Evolutionary conservation across 768 basidiomycete genomes (phyloP), one percentile per base, ranked within the genome.

Genomic region (Thelephora aurantiotincta): DNA sequence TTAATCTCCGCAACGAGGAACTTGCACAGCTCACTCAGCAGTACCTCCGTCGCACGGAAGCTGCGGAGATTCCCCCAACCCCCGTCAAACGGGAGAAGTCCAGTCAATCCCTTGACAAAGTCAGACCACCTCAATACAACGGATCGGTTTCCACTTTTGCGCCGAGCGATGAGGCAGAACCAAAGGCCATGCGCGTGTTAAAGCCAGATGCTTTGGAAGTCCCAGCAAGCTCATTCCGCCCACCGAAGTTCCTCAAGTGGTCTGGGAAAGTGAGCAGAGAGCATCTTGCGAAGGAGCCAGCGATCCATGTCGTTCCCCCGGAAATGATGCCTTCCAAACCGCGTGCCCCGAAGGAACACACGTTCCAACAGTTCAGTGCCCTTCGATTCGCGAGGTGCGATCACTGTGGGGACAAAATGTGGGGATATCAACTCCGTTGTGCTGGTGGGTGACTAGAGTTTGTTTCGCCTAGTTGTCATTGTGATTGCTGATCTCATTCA

Each of bases 351-450:
- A 74, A 67, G 53, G 60, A 86, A 48, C 96, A 99, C 61, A 74
- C 73, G 51, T 98, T 98, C 72, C 86, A 90, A 58, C 90, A 86
- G 53, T 68, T 88, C 52, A 94, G 81, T 56, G 77, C 92, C 23
- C 68, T 98, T 49, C 77, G 93, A 34, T 86, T 96, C 49, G 82
- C 88, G 23, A 75, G 88, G 36, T 99, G 96, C 59, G 96, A 98
- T 57, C 83, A 93, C 47, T 99, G 96, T 59, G 82, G 81, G 33
- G 96, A 98, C 60, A 99, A 98, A 70, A 80, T 98, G 80, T 99
- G 93, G 92, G 94, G 94, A 6, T 78, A 92, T n/a, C 91, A 93
- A 59, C 71, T 88, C 46, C 82, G 88, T 30, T 99, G 96, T 60
- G 75, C 81, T 54, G 72, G 94, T 91, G 59, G 60, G 89, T 71